Conservation (phyloP, 2,329 filamentous ascomycete genomes). For the Cercospora brassicicola region DNA sequence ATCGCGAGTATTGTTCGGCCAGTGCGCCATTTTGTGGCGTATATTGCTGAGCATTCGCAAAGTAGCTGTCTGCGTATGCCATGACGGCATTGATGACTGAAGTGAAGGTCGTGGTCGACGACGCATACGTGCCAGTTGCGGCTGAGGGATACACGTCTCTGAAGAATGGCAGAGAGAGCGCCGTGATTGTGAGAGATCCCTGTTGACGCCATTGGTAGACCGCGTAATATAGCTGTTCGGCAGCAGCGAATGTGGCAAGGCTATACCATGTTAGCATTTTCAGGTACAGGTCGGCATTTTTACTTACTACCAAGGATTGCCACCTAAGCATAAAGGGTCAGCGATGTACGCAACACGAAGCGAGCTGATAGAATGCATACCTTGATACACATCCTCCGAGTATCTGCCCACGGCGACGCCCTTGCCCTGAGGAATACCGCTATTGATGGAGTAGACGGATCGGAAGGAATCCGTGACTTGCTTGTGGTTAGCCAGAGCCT, state of each 20-base stretch:
- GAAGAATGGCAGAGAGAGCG: slow-evolving; percentile 71
- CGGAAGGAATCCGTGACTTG: slow-evolving; percentile 74
- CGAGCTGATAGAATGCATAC: neutral
- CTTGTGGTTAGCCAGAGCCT: slow-evolving; percentile 70
- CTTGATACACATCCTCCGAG: slow-evolving; percentile 50
- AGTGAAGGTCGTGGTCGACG: slow-evolving; percentile 39
- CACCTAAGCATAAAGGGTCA: slow-evolving; percentile 62
- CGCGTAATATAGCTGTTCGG: slow-evolving; percentile 77
- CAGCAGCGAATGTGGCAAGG: slow-evolving; percentile 71
- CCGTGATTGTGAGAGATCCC: slow-evolving; percentile 64
- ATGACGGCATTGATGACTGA: slow-evolving; percentile 61
- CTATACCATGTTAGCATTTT: neutral
- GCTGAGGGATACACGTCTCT: slow-evolving; percentile 60
- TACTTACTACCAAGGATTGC: slow-evolving; percentile 67
- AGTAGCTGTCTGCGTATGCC: slow-evolving; percentile 61
- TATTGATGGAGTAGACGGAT: slow-evolving; percentile 67
- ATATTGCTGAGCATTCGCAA: slow-evolving; percentile 47
- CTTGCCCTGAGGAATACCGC: slow-evolving; percentile 58
- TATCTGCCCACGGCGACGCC: slow-evolving; percentile 53
- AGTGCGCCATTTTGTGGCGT: slow-evolving; percentile 62
- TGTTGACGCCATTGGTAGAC: slow-evolving; percentile 67
- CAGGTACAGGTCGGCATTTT: neutral
- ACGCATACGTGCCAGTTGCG: slow-evolving; percentile 63
- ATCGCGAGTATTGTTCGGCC: slow-evolving; percentile 65
- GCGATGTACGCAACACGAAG: neutral